Base-by-base conservation (phyloP, 331 rosid genomes). In the Spiraea crenata region DNA sequence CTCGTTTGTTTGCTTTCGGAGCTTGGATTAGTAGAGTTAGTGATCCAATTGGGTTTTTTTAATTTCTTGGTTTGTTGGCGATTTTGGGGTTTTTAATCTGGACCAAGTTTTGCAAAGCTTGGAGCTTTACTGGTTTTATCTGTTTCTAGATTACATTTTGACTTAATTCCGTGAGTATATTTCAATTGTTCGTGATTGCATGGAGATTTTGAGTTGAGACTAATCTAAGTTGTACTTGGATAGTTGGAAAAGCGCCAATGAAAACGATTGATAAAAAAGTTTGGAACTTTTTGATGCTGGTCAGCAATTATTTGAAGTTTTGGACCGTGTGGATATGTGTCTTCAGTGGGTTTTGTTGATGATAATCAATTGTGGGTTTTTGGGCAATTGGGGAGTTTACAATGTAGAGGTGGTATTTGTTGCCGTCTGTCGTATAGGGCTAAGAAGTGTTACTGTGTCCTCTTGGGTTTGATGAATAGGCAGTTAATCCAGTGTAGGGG, bases 41-140 rank as follows among this genome's bases (percentile, higher is more conserved):
- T 78, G 72, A 70, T 77, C 78, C 10, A 75, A 70, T 77, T 78
- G 74, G 52, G n/a, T 16, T 42, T 11, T 3, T 15, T 16, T 9
- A 10, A 41, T 19, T 63, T 20, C 17, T 20, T 20, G 5, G 46
- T 5, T 8, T 65, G 41, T 17, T 46, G 16, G 31, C 15, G 71
- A 25, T 4, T 67, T 48, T 50, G 25, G 47, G 39, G 49, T n/a
- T 49, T 59, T 14, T 52, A 15, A 60, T 69, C 39, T 79, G 16
- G 58, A n/a, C 8, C 51, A 65, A 72, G 65, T 46, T 78, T 65
- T 48, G 11, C 4, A 15, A 54, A 44, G 63, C 48, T 38, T 19
- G 54, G 13, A 45, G 37, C 31, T 9, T 51, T 19, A 48, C 34
- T 45, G 62, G 65, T 38, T 67, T 60, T 20, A 13, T 4, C 25